Base-by-base conservation (phyloP, 768 basidiomycete species). In the Holtermanniella nyarrowii region DNA sequence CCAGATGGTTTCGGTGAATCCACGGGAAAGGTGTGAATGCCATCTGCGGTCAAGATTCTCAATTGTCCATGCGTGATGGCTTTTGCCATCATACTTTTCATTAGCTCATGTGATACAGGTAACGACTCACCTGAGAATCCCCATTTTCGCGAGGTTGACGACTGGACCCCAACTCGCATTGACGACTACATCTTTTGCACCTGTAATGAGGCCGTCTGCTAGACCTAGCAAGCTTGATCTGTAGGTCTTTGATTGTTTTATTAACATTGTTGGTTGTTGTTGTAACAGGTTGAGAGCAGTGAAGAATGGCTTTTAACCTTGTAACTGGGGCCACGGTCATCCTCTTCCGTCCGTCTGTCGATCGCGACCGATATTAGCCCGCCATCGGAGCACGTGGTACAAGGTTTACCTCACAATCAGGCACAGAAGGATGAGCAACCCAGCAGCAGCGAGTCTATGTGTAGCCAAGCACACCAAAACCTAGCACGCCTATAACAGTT, bases 61-160 rank as follows among this genome's bases (percentile, higher is more conserved):
- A 68, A 50, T 43, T 53, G 49, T 3, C 66, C 66, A 24, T 53
- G 52, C 14, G 55, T 42, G 40, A 68, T 68, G 16, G 54, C 49
- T n/a, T 53, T 52, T 13, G 37, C 18, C 60, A 66, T 61, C 57
- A 60, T 61, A 16, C 31, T 37, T 7, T 7, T 7, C 10, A 37
- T 37, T 16, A 37, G 31, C 31, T 7, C 16, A 16, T n/a, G n/a
- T n/a, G n/a, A n/a, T n/a, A n/a, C n/a, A n/a, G n/a, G n/a, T n/a
- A n/a, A n/a, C n/a, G n/a, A 37, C 31, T 37, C 31, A 37, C 31
- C 31, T 26, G 50, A 46, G 20, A 66, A 66, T 63, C 7, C 57
- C 65, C 27, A 56, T 44, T 25, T 53, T 49, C 5, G 52, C 53
- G 14, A 46, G 57, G 22, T 52, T 25, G 1, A 61, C 39, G 2